These are phyloP conservation scores for Hericium erinaceus DNA, from an alignment of 768 basidiomycete genomes.

Conservation along the genomic window DNA sequence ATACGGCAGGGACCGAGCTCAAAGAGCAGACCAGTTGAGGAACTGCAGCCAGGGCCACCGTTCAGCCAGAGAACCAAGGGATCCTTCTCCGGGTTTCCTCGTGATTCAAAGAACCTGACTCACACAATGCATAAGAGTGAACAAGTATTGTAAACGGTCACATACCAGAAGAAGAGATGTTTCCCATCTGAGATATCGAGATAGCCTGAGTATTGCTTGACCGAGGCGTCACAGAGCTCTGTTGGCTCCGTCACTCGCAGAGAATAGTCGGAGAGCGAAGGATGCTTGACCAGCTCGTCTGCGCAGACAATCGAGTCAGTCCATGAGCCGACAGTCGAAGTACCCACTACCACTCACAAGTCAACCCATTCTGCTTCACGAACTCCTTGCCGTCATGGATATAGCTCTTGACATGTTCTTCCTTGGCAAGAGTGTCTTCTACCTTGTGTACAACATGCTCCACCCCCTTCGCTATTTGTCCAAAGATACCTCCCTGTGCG, in stretches of 20 bases:
- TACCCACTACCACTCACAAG: slow-evolving; percentile 39
- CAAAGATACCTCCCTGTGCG: slow-evolving; percentile 5
- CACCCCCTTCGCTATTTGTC: slow-evolving; percentile 14
- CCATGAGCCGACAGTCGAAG: not conserved
- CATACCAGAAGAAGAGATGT: slow-evolving; percentile 54
- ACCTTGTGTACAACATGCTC: slow-evolving; percentile 31
- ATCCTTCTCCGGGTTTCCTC: slow-evolving; percentile 61
- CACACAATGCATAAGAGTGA: too few species aligned
- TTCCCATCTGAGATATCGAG: slow-evolving; percentile 45
- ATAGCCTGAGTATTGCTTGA: slow-evolving; percentile 48
- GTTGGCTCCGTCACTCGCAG: slow-evolving; percentile 31
- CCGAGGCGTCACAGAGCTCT: slow-evolving; percentile 38
- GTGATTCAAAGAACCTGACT: slow-evolving; percentile 81
- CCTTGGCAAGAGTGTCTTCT: slow-evolving; percentile 30
- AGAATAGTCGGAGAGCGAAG: slow-evolving; percentile 27
- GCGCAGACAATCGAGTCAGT: not conserved
- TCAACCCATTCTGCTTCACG: slow-evolving; percentile 59
- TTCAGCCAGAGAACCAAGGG: slow-evolving; percentile 88
- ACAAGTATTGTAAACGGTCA: not conserved
- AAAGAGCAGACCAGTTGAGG: slow-evolving; percentile 15
- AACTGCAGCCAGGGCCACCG: slow-evolving; percentile 44
- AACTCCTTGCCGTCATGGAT: slow-evolving; percentile 52
- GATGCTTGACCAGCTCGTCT: slow-evolving; percentile 33
- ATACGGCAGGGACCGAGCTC: slow-evolving; percentile 15
- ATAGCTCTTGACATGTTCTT: slow-evolving; percentile 50